These are phyloP conservation scores for Colletotrichum graminicola DNA, from an alignment of 2,329 filamentous ascomycete genomes.

Conservation along the genomic window DNA sequence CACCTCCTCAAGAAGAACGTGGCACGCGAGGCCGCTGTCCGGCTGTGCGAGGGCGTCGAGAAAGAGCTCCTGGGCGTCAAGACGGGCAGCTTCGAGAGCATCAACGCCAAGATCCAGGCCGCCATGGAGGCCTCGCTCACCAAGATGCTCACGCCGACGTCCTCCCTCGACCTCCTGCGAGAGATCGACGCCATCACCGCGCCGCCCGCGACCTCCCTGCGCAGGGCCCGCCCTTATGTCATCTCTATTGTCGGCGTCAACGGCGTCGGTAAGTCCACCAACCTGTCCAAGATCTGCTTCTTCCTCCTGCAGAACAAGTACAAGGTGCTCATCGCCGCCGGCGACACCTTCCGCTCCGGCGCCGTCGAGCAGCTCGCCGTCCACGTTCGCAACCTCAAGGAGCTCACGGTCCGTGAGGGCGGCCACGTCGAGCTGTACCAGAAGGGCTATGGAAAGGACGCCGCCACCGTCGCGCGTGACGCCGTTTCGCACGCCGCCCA, in stretches of 20 bases:
- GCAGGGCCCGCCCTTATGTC: slow-evolving; percentile 85
- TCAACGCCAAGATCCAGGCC: slow-evolving; percentile 83
- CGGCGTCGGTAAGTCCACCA: slow-evolving; percentile 97
- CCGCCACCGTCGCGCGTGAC: slow-evolving; percentile 93
- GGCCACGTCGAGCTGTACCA: slow-evolving; percentile 92
- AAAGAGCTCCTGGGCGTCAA: slow-evolving; percentile 90
- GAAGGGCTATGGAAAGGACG: slow-evolving; percentile 97
- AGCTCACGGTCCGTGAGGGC: slow-evolving; percentile 86
- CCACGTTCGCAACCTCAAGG: slow-evolving; percentile 92
- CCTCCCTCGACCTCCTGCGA: slow-evolving; percentile 91
- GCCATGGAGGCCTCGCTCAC: slow-evolving; percentile 93
- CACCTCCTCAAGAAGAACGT: slow-evolving; percentile 97
- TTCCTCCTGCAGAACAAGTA: slow-evolving; percentile 98
- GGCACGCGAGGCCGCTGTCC: slow-evolving; percentile 90
- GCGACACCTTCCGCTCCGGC: slow-evolving; percentile 96
- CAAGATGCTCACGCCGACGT: slow-evolving; percentile 96
- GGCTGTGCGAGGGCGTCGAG: slow-evolving; percentile 91
- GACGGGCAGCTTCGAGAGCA: slow-evolving; percentile 91
- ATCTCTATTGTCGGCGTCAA: slow-evolving; percentile 99
- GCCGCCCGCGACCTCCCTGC: slow-evolving; percentile 72
- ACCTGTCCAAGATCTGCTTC: slow-evolving; percentile 97
- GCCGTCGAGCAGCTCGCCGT: slow-evolving; percentile 97
- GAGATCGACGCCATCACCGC: slow-evolving; percentile 86
- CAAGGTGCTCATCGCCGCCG: slow-evolving; percentile 92
- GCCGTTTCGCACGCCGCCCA: slow-evolving; percentile 84